A percentile compares a stretch with the other conserved stretches of the same genome.
Evolutionary conservation across 2,329 filamentous ascomycete genomes (phyloP).

Genomic region (Cytospora paraplurivora): DNA sequence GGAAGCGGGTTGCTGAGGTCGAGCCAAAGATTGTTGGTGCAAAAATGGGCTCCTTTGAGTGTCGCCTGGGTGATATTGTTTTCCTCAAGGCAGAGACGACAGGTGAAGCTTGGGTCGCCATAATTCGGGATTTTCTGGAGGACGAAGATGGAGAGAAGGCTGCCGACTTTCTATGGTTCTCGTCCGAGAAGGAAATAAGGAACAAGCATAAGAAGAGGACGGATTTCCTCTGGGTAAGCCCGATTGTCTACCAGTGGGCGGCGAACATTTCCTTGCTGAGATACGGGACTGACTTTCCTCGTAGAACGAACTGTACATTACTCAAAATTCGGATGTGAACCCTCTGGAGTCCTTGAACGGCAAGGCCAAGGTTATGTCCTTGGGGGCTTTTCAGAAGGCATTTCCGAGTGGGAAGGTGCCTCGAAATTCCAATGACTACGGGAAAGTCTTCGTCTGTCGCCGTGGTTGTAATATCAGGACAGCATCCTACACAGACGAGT

Average conservation of each 20-base stretch:
- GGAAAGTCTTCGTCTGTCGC: conserved; percentile 87
- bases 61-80: conserved; percentile 78
- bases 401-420: conserved; percentile 78
- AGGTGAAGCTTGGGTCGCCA: conserved; percentile 88
- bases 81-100: conserved; percentile 84
- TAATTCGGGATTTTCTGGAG: conserved; percentile 81
- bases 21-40: conserved; percentile 71
- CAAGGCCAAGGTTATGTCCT: conserved; percentile 79
- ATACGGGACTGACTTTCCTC: not conserved
- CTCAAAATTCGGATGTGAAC: conserved; percentile 83
- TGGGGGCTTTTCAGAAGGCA: conserved; percentile 63
- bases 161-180: conserved; percentile 95
- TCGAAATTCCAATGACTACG: conserved; percentile 70
- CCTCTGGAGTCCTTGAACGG: conserved; percentile 88
- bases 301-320: conserved; percentile 90
- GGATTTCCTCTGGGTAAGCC: conserved; percentile 70
- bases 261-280: not conserved
- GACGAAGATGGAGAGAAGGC: conserved; percentile 75
- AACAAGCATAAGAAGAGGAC: conserved; percentile 79
- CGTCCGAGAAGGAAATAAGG: conserved; percentile 83
- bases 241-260: not conserved
- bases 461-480: conserved; percentile 87
- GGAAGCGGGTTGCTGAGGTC: conserved; percentile 39
- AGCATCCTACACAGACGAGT: conserved; percentile 88
- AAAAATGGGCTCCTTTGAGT: conserved; percentile 78